Conservation (phyloP, 306 rosid species). For the Hippophae gyantsensis region DNA sequence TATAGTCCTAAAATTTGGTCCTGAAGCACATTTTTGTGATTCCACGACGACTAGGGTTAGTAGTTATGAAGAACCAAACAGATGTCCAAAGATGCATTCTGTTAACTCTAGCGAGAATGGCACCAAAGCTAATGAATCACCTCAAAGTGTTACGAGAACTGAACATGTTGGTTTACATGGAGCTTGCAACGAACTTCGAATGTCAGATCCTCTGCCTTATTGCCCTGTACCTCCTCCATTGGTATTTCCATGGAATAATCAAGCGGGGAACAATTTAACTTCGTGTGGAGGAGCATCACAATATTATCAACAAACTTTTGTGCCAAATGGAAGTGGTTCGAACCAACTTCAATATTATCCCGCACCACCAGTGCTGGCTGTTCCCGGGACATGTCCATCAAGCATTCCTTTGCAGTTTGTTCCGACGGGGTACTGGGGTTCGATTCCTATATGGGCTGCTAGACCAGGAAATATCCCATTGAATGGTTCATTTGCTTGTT, state of each 20-base stretch:
- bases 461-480: slow-evolving; percentile 25
- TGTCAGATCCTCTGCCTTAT: slow-evolving; percentile 25
- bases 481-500: slow-evolving; percentile 30
- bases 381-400: slow-evolving; percentile 38
- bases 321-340: slow-evolving; percentile 14
- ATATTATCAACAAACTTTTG: slow-evolving; percentile 13
- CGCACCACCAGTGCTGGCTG: slow-evolving; percentile 28
- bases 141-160: slow-evolving; percentile 10
- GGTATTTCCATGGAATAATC: slow-evolving; percentile 35
- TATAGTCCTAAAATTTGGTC: slow-evolving; percentile 46
- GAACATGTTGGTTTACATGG: slow-evolving; percentile 11
- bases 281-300: slow-evolving; percentile 22
- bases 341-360: slow-evolving; percentile 37
- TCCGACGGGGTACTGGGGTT: slow-evolving; percentile 37
- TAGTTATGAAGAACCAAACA: slow-evolving; percentile 30
- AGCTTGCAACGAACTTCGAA: slow-evolving; percentile 13
- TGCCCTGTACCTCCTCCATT: slow-evolving; percentile 45
- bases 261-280: slow-evolving; percentile 17
- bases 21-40: slow-evolving; percentile 39
- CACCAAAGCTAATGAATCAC: slow-evolving; percentile 28
- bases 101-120: slow-evolving; percentile 22
- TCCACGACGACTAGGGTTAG: slow-evolving; percentile 40
- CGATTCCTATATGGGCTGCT: slow-evolving; percentile 29
- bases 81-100: slow-evolving; percentile 21
- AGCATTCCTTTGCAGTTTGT: slow-evolving; percentile 39